Percentiles rank a stretch among this genome's conserved stretches.
These are phyloP conservation scores for Lodderomyces jiufengensis DNA, from an alignment of 1,139 yeast genomes.

Conservation along the genomic window DNA sequence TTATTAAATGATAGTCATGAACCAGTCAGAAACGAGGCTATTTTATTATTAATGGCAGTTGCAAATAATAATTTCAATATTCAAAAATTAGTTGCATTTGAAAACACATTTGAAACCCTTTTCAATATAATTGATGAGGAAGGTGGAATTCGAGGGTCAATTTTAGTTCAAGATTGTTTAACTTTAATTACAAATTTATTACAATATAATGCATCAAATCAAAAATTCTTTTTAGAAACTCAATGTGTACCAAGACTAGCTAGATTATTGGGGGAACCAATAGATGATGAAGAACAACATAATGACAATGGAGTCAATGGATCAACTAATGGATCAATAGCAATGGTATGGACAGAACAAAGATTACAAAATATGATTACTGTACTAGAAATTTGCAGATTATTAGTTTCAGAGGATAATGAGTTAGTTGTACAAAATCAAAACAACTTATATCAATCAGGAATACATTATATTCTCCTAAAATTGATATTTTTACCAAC, in stretches of 20 bases:
- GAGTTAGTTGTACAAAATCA: slow-evolving; percentile 65
- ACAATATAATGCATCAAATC: slow-evolving; percentile 85
- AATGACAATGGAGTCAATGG: slow-evolving; percentile 3
- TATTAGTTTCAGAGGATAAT: slow-evolving; percentile 73
- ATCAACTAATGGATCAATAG: slow-evolving; percentile 19
- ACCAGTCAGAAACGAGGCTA: slow-evolving; percentile 87
- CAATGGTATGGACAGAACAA: slow-evolving; percentile 70
- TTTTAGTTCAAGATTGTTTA: slow-evolving; percentile 85
- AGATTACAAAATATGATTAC: slow-evolving; percentile 62
- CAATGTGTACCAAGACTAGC: slow-evolving; percentile 69
- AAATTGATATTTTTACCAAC: slow-evolving; percentile 63
- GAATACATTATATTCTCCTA: slow-evolving; percentile 62
- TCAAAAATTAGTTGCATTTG: slow-evolving; percentile 92
- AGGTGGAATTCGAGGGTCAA: slow-evolving; percentile 89
- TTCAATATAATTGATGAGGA: slow-evolving; percentile 78
- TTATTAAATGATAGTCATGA: slow-evolving; percentile 73
- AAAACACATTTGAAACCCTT: slow-evolving; percentile 80
- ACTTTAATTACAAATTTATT: slow-evolving; percentile 69
- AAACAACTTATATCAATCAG: slow-evolving; percentile 54
- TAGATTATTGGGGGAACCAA: slow-evolving; percentile 58
- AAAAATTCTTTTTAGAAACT: slow-evolving; percentile 82
- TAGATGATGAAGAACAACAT: slow-evolving; percentile 35
- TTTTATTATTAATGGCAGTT: slow-evolving; percentile 75
- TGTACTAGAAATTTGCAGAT: slow-evolving; percentile 67
- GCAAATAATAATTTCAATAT: slow-evolving; percentile 81